Conservation (phyloP, 768 basidiomycete species). For the Auricularia sp. region DNA sequence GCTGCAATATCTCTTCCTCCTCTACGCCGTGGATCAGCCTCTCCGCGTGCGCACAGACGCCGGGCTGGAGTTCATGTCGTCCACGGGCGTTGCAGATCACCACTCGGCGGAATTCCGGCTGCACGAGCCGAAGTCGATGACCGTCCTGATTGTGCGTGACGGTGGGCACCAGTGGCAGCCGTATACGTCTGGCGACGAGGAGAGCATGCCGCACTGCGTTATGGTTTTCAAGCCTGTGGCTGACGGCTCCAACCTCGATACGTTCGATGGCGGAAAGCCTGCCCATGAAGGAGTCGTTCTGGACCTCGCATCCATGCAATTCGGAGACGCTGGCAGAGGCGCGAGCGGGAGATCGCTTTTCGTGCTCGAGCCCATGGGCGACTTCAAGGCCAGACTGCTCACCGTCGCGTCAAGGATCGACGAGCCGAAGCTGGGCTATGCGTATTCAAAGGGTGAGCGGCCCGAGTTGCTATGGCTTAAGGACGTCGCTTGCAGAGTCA, state of each 20-base stretch:
- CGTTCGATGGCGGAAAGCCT: background rate
- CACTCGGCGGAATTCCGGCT: conserved; percentile 9
- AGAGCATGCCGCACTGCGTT: conserved; percentile 13
- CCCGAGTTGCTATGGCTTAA: conserved; percentile 9
- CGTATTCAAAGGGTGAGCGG: background rate
- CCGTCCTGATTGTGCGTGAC: conserved; percentile 5
- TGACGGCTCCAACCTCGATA: background rate
- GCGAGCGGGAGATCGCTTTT: conserved; percentile 8
- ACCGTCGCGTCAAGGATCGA: background rate
- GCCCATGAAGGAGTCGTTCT: background rate
- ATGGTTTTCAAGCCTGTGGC: conserved; percentile 5
- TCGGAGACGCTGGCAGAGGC: conserved; percentile 16
- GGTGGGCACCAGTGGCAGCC: background rate
- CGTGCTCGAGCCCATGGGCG: conserved; percentile 11
- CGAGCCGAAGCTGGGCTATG: background rate
- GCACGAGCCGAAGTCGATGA: conserved; percentile 6
- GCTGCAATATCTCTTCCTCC: conserved; percentile 15
- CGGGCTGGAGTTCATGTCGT: conserved; percentile 10
- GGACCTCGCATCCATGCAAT: conserved; percentile 16
- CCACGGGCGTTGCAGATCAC: background rate
- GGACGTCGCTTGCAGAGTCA: conserved; percentile 12
- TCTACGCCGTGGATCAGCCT: conserved; percentile 2
- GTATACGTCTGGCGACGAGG: conserved; percentile 9
- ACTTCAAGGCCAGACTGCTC: background rate
- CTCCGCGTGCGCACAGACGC: conserved; percentile 8